Conservation (phyloP, 2,329 filamentous ascomycete genomes). For the Fusarium verrucosum region DNA sequence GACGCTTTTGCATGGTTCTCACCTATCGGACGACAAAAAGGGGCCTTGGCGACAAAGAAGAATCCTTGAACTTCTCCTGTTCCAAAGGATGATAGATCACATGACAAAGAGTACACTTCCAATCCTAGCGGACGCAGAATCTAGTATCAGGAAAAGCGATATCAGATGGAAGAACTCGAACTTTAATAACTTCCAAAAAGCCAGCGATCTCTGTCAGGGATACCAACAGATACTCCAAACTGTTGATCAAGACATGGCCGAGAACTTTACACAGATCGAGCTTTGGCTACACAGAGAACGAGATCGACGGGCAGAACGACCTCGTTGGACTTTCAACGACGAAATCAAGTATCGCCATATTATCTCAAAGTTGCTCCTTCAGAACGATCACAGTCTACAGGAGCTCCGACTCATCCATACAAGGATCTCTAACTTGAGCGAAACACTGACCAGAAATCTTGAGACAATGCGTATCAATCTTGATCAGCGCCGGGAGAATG, state of each 20-base stretch:
- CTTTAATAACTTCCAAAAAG: background rate
- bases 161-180: background rate
- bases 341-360: background rate
- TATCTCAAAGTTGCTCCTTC: background rate
- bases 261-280: background rate
- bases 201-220: background rate
- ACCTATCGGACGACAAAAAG: background rate
- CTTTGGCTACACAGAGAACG: background rate
- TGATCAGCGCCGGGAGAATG: background rate
- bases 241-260: background rate
- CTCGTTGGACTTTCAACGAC: background rate
- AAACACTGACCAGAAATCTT: accelerated
- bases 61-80: background rate
- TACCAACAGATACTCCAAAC: background rate
- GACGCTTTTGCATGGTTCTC: too few species aligned
- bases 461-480: background rate
- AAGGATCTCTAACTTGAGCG: accelerated
- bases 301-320: background rate
- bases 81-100: background rate
- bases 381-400: background rate
- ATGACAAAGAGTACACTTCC: background rate
- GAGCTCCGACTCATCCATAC: accelerated
- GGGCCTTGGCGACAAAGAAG: background rate
- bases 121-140: too few species aligned
- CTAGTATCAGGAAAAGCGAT: too few species aligned